These are phyloP conservation scores for Xylaria hypoxylon DNA, from an alignment of 2,329 filamentous ascomycete genomes.

Conservation along the genomic window DNA sequence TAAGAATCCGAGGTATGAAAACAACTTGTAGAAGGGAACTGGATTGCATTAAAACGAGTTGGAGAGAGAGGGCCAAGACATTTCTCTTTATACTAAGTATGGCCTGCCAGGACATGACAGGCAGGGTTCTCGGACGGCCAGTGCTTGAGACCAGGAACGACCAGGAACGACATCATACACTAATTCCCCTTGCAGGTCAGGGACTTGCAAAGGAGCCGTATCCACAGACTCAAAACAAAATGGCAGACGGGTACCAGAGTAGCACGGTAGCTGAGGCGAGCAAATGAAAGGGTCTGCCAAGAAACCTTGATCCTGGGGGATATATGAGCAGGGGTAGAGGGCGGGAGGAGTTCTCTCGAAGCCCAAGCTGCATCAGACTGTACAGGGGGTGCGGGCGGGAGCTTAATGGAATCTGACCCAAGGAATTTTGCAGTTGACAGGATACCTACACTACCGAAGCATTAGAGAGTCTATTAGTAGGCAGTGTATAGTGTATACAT, in stretches of 20 bases:
- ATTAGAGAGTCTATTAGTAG: neutral
- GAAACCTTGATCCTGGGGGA: slow-evolving; percentile 36
- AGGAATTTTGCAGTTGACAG: neutral
- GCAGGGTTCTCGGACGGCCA: slow-evolving; percentile 43
- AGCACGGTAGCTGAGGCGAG: slow-evolving; percentile 49
- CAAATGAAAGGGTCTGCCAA: slow-evolving; percentile 49
- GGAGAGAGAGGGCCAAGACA: slow-evolving; percentile 55
- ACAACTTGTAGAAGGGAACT: slow-evolving; percentile 47
- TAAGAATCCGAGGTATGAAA: slow-evolving; percentile 45
- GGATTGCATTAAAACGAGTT: slow-evolving; percentile 44
- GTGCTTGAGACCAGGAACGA: slow-evolving; percentile 46
- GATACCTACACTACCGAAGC: neutral
- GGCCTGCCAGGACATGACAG: slow-evolving; percentile 42
- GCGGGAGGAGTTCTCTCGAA: slow-evolving; percentile 41
- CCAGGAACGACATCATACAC: slow-evolving; percentile 49
- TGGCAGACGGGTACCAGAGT: slow-evolving; percentile 42
- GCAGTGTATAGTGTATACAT: too few relatives aligned
- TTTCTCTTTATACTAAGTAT: slow-evolving; percentile 55
- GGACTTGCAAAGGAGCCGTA: slow-evolving; percentile 51
- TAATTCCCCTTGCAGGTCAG: slow-evolving; percentile 43
- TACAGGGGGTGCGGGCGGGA: slow-evolving; percentile 37
- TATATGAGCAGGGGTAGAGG: slow-evolving; percentile 34
- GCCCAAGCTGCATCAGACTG: slow-evolving; percentile 41
- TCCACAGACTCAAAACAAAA: slow-evolving; percentile 58
- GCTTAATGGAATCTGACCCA: slow-evolving; percentile 35